Base-by-base conservation (phyloP, 768 basidiomycete genomes). In the Scleroderma bovista region DNA sequence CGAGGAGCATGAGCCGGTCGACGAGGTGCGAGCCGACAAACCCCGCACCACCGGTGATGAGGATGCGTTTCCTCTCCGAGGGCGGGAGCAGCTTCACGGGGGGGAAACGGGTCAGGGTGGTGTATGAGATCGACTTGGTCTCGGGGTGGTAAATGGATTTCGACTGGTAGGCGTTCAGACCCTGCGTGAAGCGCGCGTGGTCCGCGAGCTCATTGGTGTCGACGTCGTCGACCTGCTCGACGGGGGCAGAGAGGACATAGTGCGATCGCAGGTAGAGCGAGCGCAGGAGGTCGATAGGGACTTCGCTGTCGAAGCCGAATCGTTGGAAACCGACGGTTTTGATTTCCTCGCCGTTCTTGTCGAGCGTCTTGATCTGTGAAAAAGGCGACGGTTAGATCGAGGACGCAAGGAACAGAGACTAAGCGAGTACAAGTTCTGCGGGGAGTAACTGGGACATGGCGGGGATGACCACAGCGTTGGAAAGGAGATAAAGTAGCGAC, bases 11-110 rank as follows among this genome's bases (percentile, higher is more conserved):
- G 54, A 98, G 81, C 44, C 96, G 82, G 73, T 99, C 96, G 47
- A 99, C 90, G 43, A 99, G 83, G 72, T 99, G 96, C 29, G 93
- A 95, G 15, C 96, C 96, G 51, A 99, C 95, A 68, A 99, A 99
- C n/a, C 96, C 96, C 33, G 95, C 96, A 37, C 96, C 95, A 51
- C 95, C 95, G 19, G 95, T 98, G 58, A 97, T 87, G 36, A 99
- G 81, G 59, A 98, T 73, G 51, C 95, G 87, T 71, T 95, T 96
- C 60, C 92, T 82, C 53, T 73, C 67, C 2, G 82, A 74, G 19
- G 88, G 81, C 10, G 90, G 69, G 42, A 99, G 81, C 43, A 93
- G 81, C 60, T 81, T 90, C 52, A 99, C 94, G 3, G 95, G 92
- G 10, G 93, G 90, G 69, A 93, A 99, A 39, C 89, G 85, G 47